Percentiles rank a stretch among this genome's conserved stretches.
phyloP scores from a whole-genome alignment of 495 filamentous ascomycete genomes.

The Xylaria venustula region DNA sequence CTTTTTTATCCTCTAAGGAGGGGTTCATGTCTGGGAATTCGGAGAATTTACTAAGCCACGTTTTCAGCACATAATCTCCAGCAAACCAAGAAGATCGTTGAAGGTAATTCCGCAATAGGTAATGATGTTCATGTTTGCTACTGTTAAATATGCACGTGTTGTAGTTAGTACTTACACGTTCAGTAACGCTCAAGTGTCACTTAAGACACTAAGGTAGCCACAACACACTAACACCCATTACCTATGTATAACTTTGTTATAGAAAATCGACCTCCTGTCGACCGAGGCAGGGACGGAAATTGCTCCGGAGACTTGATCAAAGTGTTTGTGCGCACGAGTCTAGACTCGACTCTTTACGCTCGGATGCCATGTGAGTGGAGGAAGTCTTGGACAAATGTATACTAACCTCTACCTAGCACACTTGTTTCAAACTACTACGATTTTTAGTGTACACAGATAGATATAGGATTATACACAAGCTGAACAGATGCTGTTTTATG shows the following conservation, averaged over 20 bases:
- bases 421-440: too few relatives aligned
- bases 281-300: too few relatives aligned
- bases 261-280: too few relatives aligned
- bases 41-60: slow-evolving; percentile 7
- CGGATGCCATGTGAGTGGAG: not conserved
- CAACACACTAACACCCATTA: not conserved
- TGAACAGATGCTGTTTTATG: not conserved
- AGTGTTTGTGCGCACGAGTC: not conserved
- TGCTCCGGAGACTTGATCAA: too few relatives aligned
- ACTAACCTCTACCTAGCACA: too few relatives aligned
- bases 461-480: too few relatives aligned
- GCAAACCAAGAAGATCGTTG: not conserved
- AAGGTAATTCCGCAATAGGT: slow-evolving; percentile 2
- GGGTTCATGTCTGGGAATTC: not conserved
- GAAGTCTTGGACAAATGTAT: not conserved
- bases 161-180: too few relatives aligned
- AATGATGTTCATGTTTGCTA: not conserved
- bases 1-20: not conserved
- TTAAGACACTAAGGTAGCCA: not conserved
- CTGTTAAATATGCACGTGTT: not conserved
- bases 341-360: not conserved
- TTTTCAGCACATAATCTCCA: slow-evolving; percentile 3
- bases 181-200: not conserved
- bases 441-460: too few relatives aligned
- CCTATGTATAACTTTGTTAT: too few relatives aligned